Percentiles rank a stretch among this genome's conserved stretches.
These are phyloP conservation scores for Aspergillus melleus DNA, from an alignment of 2,329 filamentous ascomycete species.

Conservation along the genomic window DNA sequence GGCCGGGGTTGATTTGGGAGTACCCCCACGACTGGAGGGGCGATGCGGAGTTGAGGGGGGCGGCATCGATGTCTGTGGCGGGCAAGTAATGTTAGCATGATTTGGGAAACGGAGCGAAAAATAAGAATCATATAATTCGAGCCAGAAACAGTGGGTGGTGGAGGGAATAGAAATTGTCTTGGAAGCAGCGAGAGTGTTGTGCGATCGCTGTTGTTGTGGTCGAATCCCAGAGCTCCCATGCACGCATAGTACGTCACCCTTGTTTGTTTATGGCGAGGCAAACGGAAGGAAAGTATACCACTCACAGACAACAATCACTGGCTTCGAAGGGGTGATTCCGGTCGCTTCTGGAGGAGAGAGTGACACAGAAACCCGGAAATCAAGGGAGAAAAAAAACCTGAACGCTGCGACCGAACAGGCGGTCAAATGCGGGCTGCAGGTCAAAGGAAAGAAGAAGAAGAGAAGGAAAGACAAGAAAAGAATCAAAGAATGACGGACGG, in stretches of 20 bases:
- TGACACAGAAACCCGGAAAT: not conserved
- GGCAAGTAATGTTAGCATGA: constrained; percentile 14
- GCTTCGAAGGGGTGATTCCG: not conserved
- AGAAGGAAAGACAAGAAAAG: not conserved
- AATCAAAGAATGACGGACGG: not conserved
- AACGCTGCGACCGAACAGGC: constrained; percentile 10
- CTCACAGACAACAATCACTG: constrained; percentile 4
- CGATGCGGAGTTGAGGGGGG: constrained; percentile 39
- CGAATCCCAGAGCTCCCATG: not conserved
- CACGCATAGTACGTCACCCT: constrained; percentile 2
- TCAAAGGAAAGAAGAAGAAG: constrained; percentile 2
- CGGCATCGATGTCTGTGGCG: constrained; percentile 39
- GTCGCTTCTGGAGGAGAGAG: not conserved
- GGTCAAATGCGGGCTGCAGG: constrained; percentile 11
- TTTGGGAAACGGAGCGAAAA: not conserved
- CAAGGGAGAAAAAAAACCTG: not conserved
- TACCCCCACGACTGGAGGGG: constrained; percentile 53
- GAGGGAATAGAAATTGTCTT: constrained; percentile 10
- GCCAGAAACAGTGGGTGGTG: constrained; percentile 6
- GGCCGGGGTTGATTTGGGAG: constrained; percentile 55
- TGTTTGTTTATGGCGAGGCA: constrained; percentile 8
- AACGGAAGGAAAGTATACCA: not conserved
- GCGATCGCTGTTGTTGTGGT: constrained; percentile 4
- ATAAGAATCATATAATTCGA: not conserved
- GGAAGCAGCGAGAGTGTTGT: not conserved